These are phyloP conservation scores for Venturia nashicola DNA, from an alignment of 2,329 filamentous ascomycete genomes.

Conservation along the genomic window DNA sequence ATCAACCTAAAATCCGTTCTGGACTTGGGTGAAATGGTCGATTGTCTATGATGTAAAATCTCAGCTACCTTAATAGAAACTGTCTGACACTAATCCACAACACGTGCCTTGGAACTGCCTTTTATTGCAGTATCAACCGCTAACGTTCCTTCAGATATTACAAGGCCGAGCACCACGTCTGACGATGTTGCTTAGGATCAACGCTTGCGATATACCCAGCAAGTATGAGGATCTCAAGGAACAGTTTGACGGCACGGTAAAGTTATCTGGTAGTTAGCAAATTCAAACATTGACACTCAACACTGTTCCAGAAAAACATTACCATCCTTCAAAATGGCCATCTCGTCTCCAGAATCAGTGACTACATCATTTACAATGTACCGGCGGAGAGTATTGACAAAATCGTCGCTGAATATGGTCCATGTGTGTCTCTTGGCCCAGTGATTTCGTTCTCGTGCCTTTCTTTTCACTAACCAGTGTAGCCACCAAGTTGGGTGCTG, in stretches of 20 bases:
- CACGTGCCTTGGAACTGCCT: neutral
- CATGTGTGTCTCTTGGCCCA: constrained; percentile 52
- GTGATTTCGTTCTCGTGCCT: neutral
- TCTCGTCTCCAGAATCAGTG: constrained; percentile 87
- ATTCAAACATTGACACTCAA: constrained; percentile 22
- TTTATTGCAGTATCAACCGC: neutral
- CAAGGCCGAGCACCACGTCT: neutral
- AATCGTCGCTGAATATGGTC: constrained; percentile 80
- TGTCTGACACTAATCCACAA: constrained; percentile 54
- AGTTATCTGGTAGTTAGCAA: constrained; percentile 32
- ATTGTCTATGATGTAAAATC: constrained; percentile 96
- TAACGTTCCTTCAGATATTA: neutral
- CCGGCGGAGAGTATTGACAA: constrained; percentile 82
- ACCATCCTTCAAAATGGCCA: constrained; percentile 90
- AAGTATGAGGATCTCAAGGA: constrained; percentile 69
- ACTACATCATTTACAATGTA: constrained; percentile 98
- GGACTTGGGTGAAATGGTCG: constrained; percentile 47
- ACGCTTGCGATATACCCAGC: constrained; percentile 87
- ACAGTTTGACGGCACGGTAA: constrained; percentile 82
- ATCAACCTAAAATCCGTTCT: constrained; percentile 60
- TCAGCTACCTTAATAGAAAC: constrained; percentile 89
- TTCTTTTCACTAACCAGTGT: constrained; percentile 10
- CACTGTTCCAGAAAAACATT: constrained; percentile 56
- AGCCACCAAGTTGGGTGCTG: constrained; percentile 91
- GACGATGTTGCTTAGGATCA: constrained; percentile 50